Base-by-base conservation (phyloP, 495 filamentous ascomycete genomes). In the Aspergillus wentii region DNA sequence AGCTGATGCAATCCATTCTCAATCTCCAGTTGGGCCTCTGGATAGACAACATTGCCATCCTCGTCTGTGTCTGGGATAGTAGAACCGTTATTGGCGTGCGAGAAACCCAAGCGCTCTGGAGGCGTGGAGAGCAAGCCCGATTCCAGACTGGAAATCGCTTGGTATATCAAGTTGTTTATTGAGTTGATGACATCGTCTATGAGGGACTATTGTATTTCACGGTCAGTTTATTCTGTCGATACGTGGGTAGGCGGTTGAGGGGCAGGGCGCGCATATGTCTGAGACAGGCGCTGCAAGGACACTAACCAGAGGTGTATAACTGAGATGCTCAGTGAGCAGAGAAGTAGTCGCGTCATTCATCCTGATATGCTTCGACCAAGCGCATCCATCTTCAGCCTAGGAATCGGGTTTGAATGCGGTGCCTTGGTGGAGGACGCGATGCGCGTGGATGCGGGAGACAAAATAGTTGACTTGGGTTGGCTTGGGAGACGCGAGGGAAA, bases 171-270 rank as follows among this genome's bases (percentile, higher is more conserved):
- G 39, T 85, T 83, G 69, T 97, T 97, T 51, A 95, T 79, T 42
- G 82, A 81, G 70, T 98, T 96, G 66, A 97, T 95, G 44, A 98
- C 86, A 56, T 97, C 92, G 73, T 98, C 92, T 56, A 98, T 82
- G 16, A 98, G 76, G 43, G 83, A 83, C 90, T 95, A 43, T 30
- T 38, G 32, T n/a, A n/a, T n/a, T n/a, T n/a, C n/a, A 15, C 31
- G 14, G 9, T 58, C 33, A 60, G 61, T 49, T 33, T 51, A 45
- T 35, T 16, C 40, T 30, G 41, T 35, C 52, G 51, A 28, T 23
- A 26, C 46, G 36, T 31, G 30, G 47, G 34, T 40, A 32, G 43
- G 31, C 36, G 38, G 14, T 19, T 30, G 33, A 40, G 29, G 39
- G 23, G 38, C 17, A 48, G 20, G 28, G 18, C 31, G 30, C 31